phyloP scores from a whole-genome alignment of 805 yeast genomes.

The Saturnispora serradocipensis region DNA sequence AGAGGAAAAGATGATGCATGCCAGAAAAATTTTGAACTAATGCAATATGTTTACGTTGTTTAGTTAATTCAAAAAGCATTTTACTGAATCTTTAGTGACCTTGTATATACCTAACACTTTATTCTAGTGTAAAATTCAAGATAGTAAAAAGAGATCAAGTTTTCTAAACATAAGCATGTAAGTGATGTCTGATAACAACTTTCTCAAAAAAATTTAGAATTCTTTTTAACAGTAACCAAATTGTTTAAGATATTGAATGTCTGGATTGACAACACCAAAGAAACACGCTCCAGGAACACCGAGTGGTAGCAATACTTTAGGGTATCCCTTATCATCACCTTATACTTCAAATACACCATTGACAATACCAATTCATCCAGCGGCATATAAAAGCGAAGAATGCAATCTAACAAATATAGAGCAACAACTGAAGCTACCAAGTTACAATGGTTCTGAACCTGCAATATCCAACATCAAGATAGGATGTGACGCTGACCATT shows the following conservation, averaged over 20 bases:
- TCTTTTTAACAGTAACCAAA: not conserved
- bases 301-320: not conserved
- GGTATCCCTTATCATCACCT: constrained; percentile 11
- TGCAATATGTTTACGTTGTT: constrained; percentile 1
- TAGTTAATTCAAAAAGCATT: not conserved
- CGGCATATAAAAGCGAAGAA: constrained; percentile 1
- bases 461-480: constrained; percentile 3
- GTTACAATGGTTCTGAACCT: too few relatives aligned
- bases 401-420: not conserved
- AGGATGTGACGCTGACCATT: constrained; percentile 10
- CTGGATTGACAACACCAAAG: not conserved
- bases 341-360: constrained; percentile 12
- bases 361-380: constrained; percentile 7
- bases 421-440: not conserved
- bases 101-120: not conserved
- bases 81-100: not conserved
- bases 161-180: not conserved
- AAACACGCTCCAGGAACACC: constrained; percentile 3
- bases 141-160: not conserved
- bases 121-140: not conserved
- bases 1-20: constrained; percentile 41
- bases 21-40: constrained; percentile 31
- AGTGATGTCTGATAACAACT: not conserved
- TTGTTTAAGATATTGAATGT: not conserved
- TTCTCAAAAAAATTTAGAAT: not conserved